A percentile compares a stretch with the other conserved stretches of the same genome.
These are phyloP conservation scores for Starmerella potacharoeniae DNA, from an alignment of 805 yeast genomes.

Conservation along the genomic window DNA sequence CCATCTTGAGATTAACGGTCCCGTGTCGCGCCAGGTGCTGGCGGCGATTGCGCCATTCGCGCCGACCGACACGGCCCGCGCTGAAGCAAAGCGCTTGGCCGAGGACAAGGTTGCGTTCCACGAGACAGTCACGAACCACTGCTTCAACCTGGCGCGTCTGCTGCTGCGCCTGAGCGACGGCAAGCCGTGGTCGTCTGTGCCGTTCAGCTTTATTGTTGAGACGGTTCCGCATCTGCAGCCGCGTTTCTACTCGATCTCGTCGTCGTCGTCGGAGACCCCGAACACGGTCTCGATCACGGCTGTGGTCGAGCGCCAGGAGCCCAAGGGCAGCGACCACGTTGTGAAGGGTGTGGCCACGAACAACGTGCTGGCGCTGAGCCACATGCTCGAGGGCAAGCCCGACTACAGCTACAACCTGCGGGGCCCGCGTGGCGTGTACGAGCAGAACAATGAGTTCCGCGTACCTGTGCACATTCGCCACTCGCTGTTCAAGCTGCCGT, in stretches of 20 bases:
- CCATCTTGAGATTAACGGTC: slow-evolving; percentile 83
- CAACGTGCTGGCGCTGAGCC: slow-evolving; percentile 60
- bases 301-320: slow-evolving; percentile 59
- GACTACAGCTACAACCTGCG: slow-evolving; percentile 51
- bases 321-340: slow-evolving; percentile 29
- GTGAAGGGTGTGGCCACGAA: slow-evolving; percentile 87
- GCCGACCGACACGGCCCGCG: slow-evolving; percentile 50
- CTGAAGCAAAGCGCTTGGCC: slow-evolving; percentile 41
- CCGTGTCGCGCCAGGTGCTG: slow-evolving; percentile 81
- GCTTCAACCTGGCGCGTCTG: slow-evolving; percentile 66
- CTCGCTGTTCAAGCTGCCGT: slow-evolving; percentile 87
- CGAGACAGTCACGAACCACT: slow-evolving; percentile 45
- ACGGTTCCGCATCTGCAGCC: slow-evolving; percentile 74
- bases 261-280: slow-evolving; percentile 71
- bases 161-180: slow-evolving; percentile 52
- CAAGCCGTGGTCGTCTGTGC: slow-evolving; percentile 59
- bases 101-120: slow-evolving; percentile 62
- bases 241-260: slow-evolving; percentile 91
- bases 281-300: slow-evolving; percentile 74
- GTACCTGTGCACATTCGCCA: slow-evolving; percentile 89
- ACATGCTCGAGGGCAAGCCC: slow-evolving; percentile 40
- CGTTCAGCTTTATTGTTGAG: slow-evolving; percentile 77
- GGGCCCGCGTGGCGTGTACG: slow-evolving; percentile 67
- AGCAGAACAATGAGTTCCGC: slow-evolving; percentile 33
- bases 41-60: slow-evolving; percentile 68